These are phyloP conservation scores for Coleophoma crateriformis DNA, from an alignment of 2,329 filamentous ascomycete species.

Conservation along the genomic window DNA sequence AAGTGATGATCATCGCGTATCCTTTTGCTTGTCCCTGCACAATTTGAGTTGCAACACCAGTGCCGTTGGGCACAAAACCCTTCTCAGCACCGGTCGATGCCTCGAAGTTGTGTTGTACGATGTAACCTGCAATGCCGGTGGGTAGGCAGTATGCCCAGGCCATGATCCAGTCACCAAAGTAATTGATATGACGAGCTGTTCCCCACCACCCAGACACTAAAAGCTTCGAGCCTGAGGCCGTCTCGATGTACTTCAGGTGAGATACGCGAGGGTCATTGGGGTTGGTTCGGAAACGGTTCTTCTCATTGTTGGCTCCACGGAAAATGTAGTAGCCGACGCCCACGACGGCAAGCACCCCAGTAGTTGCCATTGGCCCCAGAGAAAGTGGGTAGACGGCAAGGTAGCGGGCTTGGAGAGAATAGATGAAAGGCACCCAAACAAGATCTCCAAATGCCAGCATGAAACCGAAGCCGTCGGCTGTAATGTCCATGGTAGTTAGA, in stretches of 20 bases:
- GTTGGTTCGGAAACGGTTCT: slow-evolving; percentile 89
- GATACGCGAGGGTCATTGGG: slow-evolving; percentile 73
- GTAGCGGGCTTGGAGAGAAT: slow-evolving; percentile 79
- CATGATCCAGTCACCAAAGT: slow-evolving; percentile 92
- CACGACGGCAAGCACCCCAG: slow-evolving; percentile 62
- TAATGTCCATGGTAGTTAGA: slow-evolving; percentile 91
- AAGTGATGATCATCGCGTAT: slow-evolving; percentile 84
- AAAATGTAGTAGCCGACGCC: slow-evolving; percentile 81
- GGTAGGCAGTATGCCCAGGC: slow-evolving; percentile 86
- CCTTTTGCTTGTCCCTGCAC: slow-evolving; percentile 69
- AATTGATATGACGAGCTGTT: slow-evolving; percentile 87
- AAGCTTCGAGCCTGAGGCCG: slow-evolving; percentile 73
- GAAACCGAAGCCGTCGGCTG: slow-evolving; percentile 86
- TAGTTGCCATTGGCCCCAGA: slow-evolving; percentile 65
- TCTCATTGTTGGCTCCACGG: slow-evolving; percentile 89
- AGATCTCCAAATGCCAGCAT: slow-evolving; percentile 94
- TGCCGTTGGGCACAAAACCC: slow-evolving; percentile 43
- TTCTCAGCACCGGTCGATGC: slow-evolving; percentile 44
- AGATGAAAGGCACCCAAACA: slow-evolving; percentile 88
- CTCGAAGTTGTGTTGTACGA: slow-evolving; percentile 49
- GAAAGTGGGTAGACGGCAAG: slow-evolving; percentile 74
- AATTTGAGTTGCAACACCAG: slow-evolving; percentile 57
- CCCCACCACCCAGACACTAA: slow-evolving; percentile 93
- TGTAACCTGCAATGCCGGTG: slow-evolving; percentile 78
- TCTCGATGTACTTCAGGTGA: slow-evolving; percentile 82